These are phyloP conservation scores for Barnettozyma populi DNA, from an alignment of 805 yeast species.

Conservation along the genomic window DNA sequence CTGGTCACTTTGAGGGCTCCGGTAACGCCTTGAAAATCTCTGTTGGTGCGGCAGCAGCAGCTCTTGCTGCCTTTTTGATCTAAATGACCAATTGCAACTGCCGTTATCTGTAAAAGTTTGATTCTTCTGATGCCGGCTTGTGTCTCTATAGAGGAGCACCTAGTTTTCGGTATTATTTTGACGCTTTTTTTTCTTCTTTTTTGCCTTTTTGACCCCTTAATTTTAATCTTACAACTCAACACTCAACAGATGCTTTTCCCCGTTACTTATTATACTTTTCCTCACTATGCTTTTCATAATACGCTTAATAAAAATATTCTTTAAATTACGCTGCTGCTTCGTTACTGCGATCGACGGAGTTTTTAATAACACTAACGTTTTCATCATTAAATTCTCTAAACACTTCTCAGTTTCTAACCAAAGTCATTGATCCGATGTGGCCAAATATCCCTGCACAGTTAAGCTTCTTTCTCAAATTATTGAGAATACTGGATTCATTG, in stretches of 20 bases:
- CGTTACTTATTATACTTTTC: background rate
- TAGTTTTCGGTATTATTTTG: background rate
- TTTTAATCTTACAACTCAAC: background rate
- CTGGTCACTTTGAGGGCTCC: slow-evolving; percentile 8
- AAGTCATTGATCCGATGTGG: background rate
- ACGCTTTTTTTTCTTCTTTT: background rate
- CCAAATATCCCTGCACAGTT: background rate
- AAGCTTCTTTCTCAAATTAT: slow-evolving; percentile 11
- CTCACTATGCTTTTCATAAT: background rate
- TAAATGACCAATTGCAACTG: background rate
- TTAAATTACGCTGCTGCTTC: too few species aligned
- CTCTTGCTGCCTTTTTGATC: slow-evolving; percentile 9
- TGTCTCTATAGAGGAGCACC: too few species aligned
- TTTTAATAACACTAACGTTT: too few species aligned
- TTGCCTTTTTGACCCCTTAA: background rate
- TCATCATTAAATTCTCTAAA: background rate
- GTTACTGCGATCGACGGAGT: too few species aligned
- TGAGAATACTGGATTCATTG: slow-evolving; percentile 7
- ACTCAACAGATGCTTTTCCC: background rate
- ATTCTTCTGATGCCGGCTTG: background rate
- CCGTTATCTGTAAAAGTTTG: background rate
- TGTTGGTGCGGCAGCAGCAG: slow-evolving; percentile 9
- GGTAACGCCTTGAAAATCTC: slow-evolving; percentile 6
- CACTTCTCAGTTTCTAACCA: slow-evolving; percentile 3
- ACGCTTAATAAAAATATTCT: background rate